phyloP scores from a whole-genome alignment of 2,329 filamentous ascomycete genomes.

The Paracoccidioides brasiliensis region DNA sequence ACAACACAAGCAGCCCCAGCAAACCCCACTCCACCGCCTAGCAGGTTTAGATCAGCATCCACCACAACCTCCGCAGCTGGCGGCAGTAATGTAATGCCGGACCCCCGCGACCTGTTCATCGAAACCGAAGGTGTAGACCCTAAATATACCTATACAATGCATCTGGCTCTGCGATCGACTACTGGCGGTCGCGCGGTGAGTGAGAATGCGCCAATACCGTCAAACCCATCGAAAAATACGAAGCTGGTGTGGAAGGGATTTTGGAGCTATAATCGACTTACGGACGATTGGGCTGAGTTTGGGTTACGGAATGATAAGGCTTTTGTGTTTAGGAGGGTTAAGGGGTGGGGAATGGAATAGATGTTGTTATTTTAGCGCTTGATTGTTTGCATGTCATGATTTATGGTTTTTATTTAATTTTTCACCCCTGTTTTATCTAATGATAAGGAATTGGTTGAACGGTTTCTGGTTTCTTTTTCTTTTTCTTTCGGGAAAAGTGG shows the following conservation, averaged over 20 bases:
- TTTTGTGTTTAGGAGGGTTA: slow-evolving; percentile 50
- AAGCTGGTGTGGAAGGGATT: slow-evolving; percentile 82
- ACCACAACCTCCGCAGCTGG: neutral
- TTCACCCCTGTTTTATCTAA: too few species aligned
- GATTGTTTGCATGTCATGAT: neutral
- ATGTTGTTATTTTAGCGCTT: neutral
- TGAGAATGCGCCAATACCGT: slow-evolving; percentile 9
- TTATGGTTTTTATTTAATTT: neutral
- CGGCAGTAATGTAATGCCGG: slow-evolving; percentile 9
- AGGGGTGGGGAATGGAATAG: slow-evolving; percentile 40
- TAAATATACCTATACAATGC: slow-evolving; percentile 78
- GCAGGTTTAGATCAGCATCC: slow-evolving; percentile 9
- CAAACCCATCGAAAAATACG: slow-evolving; percentile 55
- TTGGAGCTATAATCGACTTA: slow-evolving; percentile 79
- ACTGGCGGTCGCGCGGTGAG: slow-evolving; percentile 29
- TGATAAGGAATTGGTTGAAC: neutral
- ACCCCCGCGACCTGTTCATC: slow-evolving; percentile 52
- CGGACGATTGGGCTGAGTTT: slow-evolving; percentile 85
- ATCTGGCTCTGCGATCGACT: slow-evolving; percentile 51
- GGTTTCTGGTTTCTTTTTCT: neutral
- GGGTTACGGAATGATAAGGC: slow-evolving; percentile 47
- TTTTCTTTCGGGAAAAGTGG: neutral
- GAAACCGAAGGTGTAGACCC: slow-evolving; percentile 72
- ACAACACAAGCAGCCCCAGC: slow-evolving; percentile 17
- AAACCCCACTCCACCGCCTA: slow-evolving; percentile 11